phyloP scores from a whole-genome alignment of 306 rosid species.

The Castanea sativa region DNA sequence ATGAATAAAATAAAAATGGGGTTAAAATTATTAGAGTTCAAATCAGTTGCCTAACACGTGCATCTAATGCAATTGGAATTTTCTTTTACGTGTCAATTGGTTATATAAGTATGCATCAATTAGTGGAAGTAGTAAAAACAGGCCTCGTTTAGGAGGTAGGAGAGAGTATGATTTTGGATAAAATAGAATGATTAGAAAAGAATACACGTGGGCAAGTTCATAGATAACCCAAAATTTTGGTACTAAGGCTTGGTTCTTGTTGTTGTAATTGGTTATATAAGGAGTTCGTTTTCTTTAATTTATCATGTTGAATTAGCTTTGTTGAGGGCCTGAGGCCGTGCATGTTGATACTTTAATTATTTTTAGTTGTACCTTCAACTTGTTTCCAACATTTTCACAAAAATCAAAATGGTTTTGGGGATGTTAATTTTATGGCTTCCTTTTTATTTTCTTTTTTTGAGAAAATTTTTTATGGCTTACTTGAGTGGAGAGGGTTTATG shows the following conservation, averaged over 20 bases:
- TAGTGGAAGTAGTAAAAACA: too few species aligned
- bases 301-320: neutral
- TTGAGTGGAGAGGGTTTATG: neutral
- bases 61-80: neutral
- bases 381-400: neutral
- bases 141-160: too few species aligned
- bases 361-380: neutral
- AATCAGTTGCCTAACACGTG: neutral
- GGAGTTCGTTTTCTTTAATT: neutral
- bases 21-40: neutral
- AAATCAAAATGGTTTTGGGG: neutral
- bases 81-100: neutral
- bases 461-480: neutral
- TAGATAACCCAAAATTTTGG: too few species aligned
- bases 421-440: neutral
- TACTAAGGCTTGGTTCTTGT: too few species aligned
- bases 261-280: neutral
- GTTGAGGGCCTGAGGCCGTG: neutral
- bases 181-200: too few species aligned
- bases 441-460: neutral
- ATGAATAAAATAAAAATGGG: neutral
- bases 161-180: too few species aligned
- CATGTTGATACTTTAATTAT: neutral
- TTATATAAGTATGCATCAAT: neutral
- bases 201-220: too few species aligned